phyloP scores from a whole-genome alignment of 2,329 filamentous ascomycete species.

The Fusarium luffae region DNA sequence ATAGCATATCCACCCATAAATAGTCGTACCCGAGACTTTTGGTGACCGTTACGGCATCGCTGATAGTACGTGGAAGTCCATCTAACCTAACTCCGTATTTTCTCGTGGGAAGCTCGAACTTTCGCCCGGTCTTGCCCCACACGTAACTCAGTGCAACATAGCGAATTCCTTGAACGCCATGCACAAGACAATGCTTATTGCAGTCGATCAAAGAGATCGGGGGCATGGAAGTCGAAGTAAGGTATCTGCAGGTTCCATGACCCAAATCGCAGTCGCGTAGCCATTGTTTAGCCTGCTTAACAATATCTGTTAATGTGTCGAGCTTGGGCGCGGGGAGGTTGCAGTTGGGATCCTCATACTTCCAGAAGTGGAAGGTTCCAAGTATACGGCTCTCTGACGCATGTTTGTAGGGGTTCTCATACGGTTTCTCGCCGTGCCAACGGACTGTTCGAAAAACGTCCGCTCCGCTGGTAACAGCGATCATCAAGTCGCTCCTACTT shows the following conservation, averaged over 20 bases:
- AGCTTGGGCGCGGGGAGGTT: background rate
- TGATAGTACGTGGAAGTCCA: background rate
- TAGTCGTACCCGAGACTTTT: background rate
- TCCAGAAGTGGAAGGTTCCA: background rate
- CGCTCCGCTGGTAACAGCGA: too few relatives aligned
- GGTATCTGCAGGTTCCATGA: too few relatives aligned
- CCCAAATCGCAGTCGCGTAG: too few relatives aligned
- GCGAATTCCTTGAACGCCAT: background rate
- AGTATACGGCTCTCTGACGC: background rate
- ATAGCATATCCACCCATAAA: background rate
- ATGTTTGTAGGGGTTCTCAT: too few relatives aligned
- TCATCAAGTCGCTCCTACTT: too few relatives aligned
- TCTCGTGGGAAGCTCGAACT: rapidly evolving
- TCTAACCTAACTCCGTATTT: background rate
- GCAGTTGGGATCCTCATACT: background rate
- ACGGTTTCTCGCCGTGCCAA: too few relatives aligned
- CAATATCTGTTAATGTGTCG: background rate
- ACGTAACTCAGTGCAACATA: background rate
- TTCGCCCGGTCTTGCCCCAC: background rate
- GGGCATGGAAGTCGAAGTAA: too few relatives aligned
- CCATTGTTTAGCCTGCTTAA: background rate
- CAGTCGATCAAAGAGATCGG: too few relatives aligned
- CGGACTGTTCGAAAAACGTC: too few relatives aligned
- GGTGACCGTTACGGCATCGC: background rate
- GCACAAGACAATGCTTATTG: background rate